phyloP scores from a whole-genome alignment of 805 yeast species.

The Wickerhamomyces hampshirensis region DNA sequence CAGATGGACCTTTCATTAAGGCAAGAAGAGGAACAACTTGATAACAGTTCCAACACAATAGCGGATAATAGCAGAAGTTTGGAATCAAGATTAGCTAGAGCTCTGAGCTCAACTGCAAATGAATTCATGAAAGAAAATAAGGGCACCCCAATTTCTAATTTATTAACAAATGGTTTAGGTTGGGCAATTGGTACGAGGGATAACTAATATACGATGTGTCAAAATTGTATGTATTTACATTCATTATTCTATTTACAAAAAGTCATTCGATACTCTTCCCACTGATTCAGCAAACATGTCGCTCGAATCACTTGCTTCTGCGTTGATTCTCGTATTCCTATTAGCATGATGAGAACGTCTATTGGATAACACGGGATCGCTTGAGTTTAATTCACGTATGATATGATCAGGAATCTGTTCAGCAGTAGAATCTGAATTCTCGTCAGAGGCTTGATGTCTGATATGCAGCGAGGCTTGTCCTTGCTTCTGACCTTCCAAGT shows the following conservation, averaged over 20 bases:
- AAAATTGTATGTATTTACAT: no score
- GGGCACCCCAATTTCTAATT: slow-evolving; percentile 31
- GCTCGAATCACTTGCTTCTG: neutral
- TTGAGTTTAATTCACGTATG: neutral
- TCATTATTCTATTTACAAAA: neutral
- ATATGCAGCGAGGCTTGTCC: no score
- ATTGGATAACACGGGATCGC: neutral
- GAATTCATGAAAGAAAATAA: slow-evolving; percentile 15
- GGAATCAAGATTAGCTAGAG: slow-evolving; percentile 20
- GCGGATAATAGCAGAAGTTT: slow-evolving; percentile 5
- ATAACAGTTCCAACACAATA: neutral
- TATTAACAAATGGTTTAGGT: slow-evolving; percentile 42
- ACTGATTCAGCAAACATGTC: neutral
- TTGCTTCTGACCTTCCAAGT: no score
- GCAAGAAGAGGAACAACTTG: slow-evolving; percentile 6
- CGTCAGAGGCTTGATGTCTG: no score
- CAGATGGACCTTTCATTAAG: slow-evolving; percentile 36
- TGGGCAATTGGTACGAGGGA: slow-evolving; percentile 41
- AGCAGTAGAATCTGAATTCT: no score
- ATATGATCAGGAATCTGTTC: neutral
- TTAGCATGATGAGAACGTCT: no score
- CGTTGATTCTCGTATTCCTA: neutral
- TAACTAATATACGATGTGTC: neutral
- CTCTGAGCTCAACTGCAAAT: slow-evolving; percentile 19
- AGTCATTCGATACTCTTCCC: neutral